A percentile compares a stretch with the other conserved stretches of the same genome.
These are phyloP conservation scores for Skeletonema costatum DNA, from an alignment of 108 stramenopile genomes.

Conservation along the genomic window DNA sequence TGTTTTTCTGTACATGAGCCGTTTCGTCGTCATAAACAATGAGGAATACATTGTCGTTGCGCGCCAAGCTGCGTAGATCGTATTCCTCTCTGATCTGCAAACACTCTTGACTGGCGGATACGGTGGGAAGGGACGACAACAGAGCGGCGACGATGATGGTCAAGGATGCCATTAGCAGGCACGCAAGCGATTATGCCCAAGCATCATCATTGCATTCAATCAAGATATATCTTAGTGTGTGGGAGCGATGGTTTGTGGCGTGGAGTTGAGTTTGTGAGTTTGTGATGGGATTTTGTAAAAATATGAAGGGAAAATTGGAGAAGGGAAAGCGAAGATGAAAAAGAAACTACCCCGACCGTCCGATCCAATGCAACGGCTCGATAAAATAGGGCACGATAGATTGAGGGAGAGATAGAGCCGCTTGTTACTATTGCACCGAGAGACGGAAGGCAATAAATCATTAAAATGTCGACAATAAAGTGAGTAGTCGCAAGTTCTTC, in stretches of 20 bases:
- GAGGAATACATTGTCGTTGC: slow-evolving; percentile 44
- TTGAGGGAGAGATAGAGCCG: too few relatives aligned
- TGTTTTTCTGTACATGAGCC: slow-evolving; percentile 10
- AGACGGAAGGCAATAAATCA: background rate
- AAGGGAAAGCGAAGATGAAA: too few relatives aligned
- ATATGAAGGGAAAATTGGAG: too few relatives aligned
- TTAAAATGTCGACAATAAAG: background rate
- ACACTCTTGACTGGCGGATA: slow-evolving; percentile 34
- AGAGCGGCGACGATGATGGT: slow-evolving; percentile 24
- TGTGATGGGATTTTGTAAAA: too few relatives aligned
- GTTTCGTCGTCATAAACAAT: slow-evolving; percentile 23
- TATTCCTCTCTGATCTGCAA: slow-evolving; percentile 34
- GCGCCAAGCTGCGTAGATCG: slow-evolving; percentile 40
- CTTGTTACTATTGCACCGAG: too few relatives aligned
- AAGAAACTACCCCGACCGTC: too few relatives aligned
- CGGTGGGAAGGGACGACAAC: slow-evolving; percentile 19
- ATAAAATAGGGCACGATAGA: too few relatives aligned
- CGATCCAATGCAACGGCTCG: too few relatives aligned
- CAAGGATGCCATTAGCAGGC: slow-evolving; percentile 35
- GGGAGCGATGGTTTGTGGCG: too few relatives aligned
- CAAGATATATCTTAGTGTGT: too few relatives aligned
- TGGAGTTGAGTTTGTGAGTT: too few relatives aligned
- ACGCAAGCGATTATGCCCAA: slow-evolving; percentile 13
- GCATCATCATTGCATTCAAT: background rate
- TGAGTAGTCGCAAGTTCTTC: background rate